Evolutionary conservation across 2,329 filamentous ascomycete genomes (phyloP).

Genomic region (Fusarium equiseti): DNA sequence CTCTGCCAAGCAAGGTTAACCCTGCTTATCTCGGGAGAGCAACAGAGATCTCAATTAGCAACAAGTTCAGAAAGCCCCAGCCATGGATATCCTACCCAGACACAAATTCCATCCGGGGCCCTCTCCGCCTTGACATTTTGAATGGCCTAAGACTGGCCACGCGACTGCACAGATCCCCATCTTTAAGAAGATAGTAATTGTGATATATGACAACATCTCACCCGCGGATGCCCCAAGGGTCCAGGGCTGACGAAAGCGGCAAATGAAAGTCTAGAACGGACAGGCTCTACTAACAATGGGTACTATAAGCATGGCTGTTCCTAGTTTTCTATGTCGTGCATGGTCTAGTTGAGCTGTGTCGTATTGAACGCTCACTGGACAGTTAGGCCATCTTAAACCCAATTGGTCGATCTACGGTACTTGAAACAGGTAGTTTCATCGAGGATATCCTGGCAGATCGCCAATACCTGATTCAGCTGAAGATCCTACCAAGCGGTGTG

Average conservation of each 20-base stretch:
- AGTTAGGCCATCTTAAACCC: background rate
- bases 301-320: background rate
- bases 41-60: background rate
- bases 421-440: constrained; percentile 16
- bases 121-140: background rate
- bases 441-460: constrained; percentile 7
- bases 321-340: constrained; percentile 8
- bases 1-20: constrained; percentile 7
- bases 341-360: constrained; percentile 6
- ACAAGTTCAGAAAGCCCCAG: background rate
- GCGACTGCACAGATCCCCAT: background rate
- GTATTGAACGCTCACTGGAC: constrained; percentile 7
- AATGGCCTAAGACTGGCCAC: constrained; percentile 2
- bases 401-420: constrained; percentile 22
- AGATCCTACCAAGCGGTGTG: background rate
- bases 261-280: background rate
- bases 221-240: background rate
- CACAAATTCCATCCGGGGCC: background rate
- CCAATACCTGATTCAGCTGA: background rate
- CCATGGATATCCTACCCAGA: constrained; percentile 2
- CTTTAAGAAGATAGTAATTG: background rate
- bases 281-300: background rate
- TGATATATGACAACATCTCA: background rate
- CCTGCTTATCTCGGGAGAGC: constrained; percentile 12
- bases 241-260: constrained; percentile 1